These are phyloP conservation scores for Gossypioides kirkii DNA, from an alignment of 345 rosid species.

Conservation along the genomic window DNA sequence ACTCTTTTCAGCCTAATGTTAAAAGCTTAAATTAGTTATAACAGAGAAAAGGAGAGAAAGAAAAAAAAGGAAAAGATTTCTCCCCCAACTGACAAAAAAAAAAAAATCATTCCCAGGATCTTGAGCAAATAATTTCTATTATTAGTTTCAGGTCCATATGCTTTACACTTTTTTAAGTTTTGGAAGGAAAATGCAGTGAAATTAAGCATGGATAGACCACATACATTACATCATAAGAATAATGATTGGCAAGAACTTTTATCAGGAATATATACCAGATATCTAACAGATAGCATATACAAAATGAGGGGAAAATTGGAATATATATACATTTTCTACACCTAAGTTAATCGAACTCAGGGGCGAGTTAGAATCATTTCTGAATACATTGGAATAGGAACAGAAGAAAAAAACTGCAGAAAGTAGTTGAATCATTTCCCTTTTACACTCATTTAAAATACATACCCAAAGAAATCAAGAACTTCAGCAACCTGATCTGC, in stretches of 20 bases:
- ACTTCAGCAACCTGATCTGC: conserved; percentile 63
- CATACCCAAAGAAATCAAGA: conserved; percentile 50
- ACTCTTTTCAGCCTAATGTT: conserved; percentile 44
- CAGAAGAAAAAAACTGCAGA: neutral
- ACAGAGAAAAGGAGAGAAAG: neutral
- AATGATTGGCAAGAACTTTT: neutral
- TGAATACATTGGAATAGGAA: neutral
- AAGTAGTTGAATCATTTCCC: neutral
- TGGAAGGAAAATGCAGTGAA: neutral
- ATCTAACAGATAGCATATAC: neutral
- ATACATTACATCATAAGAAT: neutral
- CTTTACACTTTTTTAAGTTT: neutral
- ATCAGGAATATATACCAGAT: neutral
- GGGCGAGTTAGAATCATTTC: neutral
- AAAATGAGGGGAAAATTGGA: neutral
- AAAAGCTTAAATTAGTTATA: conserved; percentile 1
- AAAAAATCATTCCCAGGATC: neutral
- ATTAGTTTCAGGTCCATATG: neutral
- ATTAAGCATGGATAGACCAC: neutral
- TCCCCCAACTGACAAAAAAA: neutral
- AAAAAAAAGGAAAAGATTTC: neutral
- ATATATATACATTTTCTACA: neutral
- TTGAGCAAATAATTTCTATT: neutral
- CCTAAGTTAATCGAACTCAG: neutral
- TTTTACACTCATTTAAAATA: neutral